A percentile compares a stretch with the other conserved stretches of the same genome.
Evolutionary conservation across 306 rosid species (phyloP).

Genomic region (Echinosophora koreensis): DNA sequence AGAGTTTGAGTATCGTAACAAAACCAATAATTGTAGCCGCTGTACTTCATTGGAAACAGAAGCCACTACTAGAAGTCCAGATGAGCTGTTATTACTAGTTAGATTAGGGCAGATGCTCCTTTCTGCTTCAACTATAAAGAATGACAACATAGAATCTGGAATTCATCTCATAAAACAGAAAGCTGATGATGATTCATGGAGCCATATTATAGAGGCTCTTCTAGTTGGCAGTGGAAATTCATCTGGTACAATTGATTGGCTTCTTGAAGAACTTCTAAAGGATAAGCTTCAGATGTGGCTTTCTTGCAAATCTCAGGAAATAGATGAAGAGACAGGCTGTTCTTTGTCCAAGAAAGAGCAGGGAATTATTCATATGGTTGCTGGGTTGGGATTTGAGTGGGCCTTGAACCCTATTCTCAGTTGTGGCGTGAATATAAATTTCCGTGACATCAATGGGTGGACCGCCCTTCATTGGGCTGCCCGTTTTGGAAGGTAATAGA

Average conservation of each 20-base stretch:
- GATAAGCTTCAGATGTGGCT: conserved; percentile 84
- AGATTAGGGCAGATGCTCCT: conserved; percentile 83
- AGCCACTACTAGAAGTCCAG: conserved; percentile 67
- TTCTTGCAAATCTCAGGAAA: conserved; percentile 60
- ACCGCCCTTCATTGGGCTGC: conserved; percentile 99
- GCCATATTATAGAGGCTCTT: conserved; percentile 72
- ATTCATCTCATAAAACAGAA: conserved; percentile 52
- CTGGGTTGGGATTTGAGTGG: conserved; percentile 98
- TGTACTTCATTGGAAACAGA: conserved; percentile 56
- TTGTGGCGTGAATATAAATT: conserved; percentile 85
- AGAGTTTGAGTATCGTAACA: conserved; percentile 76
- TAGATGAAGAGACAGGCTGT: conserved; percentile 59
- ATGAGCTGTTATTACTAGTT: conserved; percentile 88
- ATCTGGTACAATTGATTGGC: conserved; percentile 71
- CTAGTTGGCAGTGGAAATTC: conserved; percentile 77
- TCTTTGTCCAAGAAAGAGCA: conserved; percentile 92
- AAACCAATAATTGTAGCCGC: conserved; percentile 51
- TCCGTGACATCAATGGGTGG: conserved; percentile 95
- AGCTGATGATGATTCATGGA: conserved; percentile 81
- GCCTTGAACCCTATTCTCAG: conserved; percentile 83
- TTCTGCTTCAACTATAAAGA: conserved; percentile 55
- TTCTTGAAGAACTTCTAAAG: conserved; percentile 88
- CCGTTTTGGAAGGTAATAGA: conserved; percentile 86
- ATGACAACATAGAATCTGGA: conserved; percentile 56
- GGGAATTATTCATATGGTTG: conserved; percentile 90